Conservation (phyloP, 192 early-diverging fungal species). For the Lobosporangium transversale region DNA sequence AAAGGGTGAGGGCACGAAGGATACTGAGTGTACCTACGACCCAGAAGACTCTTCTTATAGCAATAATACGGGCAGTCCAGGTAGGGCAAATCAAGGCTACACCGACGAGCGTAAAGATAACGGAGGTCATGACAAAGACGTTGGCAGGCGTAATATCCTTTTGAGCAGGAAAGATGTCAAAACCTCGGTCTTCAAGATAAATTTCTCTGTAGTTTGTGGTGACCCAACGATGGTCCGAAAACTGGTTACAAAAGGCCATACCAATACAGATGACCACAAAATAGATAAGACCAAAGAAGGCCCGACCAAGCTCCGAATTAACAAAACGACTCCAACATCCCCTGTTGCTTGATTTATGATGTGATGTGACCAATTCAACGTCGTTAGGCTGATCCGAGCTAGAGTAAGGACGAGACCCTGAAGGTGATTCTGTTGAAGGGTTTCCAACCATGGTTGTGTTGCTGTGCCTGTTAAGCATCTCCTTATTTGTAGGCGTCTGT, state of each 20-base stretch:
- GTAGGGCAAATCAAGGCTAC: slow-evolving; percentile 40
- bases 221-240: slow-evolving; percentile 54
- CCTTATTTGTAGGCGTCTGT: neutral
- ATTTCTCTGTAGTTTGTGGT: slow-evolving; percentile 24
- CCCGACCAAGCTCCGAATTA: slow-evolving; percentile 46
- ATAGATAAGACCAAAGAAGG: slow-evolving; percentile 12
- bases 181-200: slow-evolving; percentile 45
- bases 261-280: slow-evolving; percentile 40
- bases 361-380: neutral
- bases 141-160: slow-evolving; percentile 41
- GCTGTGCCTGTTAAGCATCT: slow-evolving; percentile 14
- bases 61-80: slow-evolving; percentile 40
- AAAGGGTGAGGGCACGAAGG: slow-evolving; percentile 42
- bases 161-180: slow-evolving; percentile 44
- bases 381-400: neutral
- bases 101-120: slow-evolving; percentile 46
- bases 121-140: slow-evolving; percentile 48
- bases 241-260: slow-evolving; percentile 55
- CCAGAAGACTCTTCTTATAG: slow-evolving; percentile 51
- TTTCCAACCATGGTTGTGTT: slow-evolving; percentile 28
- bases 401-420: neutral
- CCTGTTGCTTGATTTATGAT: neutral
- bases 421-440: neutral
- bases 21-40: slow-evolving; percentile 36
- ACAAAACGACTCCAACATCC: slow-evolving; percentile 13